A percentile compares a stretch with the other conserved stretches of the same genome.
These are phyloP conservation scores for Arctium minus DNA, from an alignment of 129 eudicot genomes.

Conservation along the genomic window DNA sequence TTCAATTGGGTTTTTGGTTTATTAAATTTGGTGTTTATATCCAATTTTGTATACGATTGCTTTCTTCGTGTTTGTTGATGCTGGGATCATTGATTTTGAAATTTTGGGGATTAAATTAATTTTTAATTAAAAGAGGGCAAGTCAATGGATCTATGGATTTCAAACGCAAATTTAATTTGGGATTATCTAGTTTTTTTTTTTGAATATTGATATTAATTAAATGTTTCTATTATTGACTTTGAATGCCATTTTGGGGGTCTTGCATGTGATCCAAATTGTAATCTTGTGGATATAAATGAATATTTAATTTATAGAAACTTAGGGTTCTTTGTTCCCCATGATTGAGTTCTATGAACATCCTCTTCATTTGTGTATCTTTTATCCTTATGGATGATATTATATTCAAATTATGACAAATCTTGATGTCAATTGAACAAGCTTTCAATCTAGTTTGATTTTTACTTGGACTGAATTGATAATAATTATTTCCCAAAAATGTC, in stretches of 20 bases:
- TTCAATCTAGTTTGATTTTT: not conserved
- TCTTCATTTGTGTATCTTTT: conserved; percentile 10
- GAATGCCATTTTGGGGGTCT: conserved; percentile 3
- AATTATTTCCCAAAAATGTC: not conserved
- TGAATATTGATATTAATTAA: conserved; percentile 3
- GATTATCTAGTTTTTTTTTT: not conserved
- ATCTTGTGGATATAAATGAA: conserved; percentile 16
- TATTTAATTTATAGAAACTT: conserved; percentile 13
- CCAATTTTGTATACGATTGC: not conserved
- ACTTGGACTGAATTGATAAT: not conserved
- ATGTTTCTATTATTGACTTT: conserved; percentile 20
- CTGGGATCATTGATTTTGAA: conserved; percentile 16
- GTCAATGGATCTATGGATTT: conserved; percentile 21
- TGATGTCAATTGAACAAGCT: not conserved
- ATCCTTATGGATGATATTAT: not conserved
- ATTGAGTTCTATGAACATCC: conserved; percentile 24
- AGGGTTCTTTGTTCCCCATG: conserved; percentile 19
- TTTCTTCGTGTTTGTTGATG: not conserved
- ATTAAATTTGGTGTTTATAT: conserved; percentile 1
- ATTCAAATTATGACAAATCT: not conserved
- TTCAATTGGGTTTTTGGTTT: conserved; percentile 3
- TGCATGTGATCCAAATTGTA: conserved; percentile 30
- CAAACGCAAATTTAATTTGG: not conserved
- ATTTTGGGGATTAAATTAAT: conserved; percentile 1
- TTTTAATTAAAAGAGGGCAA: conserved; percentile 4